Percentiles rank a stretch among this genome's conserved stretches.
phyloP scores from a whole-genome alignment of 2,329 filamentous ascomycete genomes.

The Purpureocillium takamizusanense region DNA sequence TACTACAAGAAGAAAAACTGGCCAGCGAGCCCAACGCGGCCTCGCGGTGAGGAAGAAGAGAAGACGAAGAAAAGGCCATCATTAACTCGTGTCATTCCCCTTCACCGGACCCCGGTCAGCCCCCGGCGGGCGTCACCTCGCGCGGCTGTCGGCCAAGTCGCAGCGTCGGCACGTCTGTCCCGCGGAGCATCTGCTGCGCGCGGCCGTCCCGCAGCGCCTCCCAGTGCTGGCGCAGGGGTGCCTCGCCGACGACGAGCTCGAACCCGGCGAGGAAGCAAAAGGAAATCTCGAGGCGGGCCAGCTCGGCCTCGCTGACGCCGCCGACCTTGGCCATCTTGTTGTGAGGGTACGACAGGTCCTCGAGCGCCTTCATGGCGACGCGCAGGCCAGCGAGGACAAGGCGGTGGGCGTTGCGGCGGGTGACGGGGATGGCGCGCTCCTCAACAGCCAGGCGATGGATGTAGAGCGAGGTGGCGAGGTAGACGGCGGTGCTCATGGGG shows the following conservation, averaged over 20 bases:
- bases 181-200: slow-evolving; percentile 13
- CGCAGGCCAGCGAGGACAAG: slow-evolving; percentile 74
- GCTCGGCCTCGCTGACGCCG: slow-evolving; percentile 72
- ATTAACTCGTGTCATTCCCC: too few species aligned
- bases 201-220: slow-evolving; percentile 20
- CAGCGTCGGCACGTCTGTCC: slow-evolving; percentile 18
- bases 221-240: slow-evolving; percentile 22
- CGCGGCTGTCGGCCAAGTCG: slow-evolving; percentile 12
- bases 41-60: too few species aligned
- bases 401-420: slow-evolving; percentile 76
- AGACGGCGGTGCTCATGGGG: slow-evolving; percentile 88
- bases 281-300: slow-evolving; percentile 79
- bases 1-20: too few species aligned
- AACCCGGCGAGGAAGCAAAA: slow-evolving; percentile 85
- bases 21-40: too few species aligned
- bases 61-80: too few species aligned
- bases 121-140: slow-evolving; percentile 3
- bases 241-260: slow-evolving; percentile 52
- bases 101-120: too few species aligned
- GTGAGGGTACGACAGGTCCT: slow-evolving; percentile 84
- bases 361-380: slow-evolving; percentile 90
- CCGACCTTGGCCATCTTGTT: slow-evolving; percentile 77
- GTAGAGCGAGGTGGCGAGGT: slow-evolving; percentile 81
- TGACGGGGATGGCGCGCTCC: slow-evolving; percentile 72
- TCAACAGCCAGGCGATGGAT: slow-evolving; percentile 74